Conservation (phyloP, 2,329 filamentous ascomycete genomes). For the Nectriaceae sp. region DNA sequence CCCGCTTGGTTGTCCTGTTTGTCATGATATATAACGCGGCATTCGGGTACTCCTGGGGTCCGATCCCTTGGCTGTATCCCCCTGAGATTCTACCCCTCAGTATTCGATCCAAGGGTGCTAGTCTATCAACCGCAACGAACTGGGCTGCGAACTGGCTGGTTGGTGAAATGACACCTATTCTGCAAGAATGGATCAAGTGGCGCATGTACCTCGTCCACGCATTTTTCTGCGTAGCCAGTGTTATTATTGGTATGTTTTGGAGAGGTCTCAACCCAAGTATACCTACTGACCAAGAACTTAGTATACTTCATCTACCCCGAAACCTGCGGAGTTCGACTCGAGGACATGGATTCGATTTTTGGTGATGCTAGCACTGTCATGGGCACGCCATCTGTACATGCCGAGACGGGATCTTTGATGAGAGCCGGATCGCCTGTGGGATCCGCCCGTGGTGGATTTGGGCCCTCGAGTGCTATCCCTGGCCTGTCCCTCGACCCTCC, state of each 20-base stretch:
- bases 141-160: conserved; percentile 99
- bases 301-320: conserved; percentile 98
- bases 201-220: conserved; percentile 92
- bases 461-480: conserved; percentile 71
- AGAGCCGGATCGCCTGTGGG: conserved; percentile 71
- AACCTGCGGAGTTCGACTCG: conserved; percentile 89
- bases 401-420: conserved; percentile 80
- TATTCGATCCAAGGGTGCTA: conserved; percentile 95
- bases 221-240: conserved; percentile 94
- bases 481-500: conserved; percentile 82
- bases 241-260: conserved; percentile 80
- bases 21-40: conserved; percentile 99
- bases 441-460: conserved; percentile 65
- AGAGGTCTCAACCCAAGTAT: conserved; percentile 14
- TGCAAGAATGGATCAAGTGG: conserved; percentile 93
- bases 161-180: conserved; percentile 88
- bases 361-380: conserved; percentile 87
- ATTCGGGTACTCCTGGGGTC: conserved; percentile 94
- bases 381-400: conserved; percentile 71
- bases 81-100: conserved; percentile 97
- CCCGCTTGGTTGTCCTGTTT: conserved; percentile 83
- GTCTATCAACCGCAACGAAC: conserved; percentile 92
- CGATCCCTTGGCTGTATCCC: conserved; percentile 96
- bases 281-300: conserved; percentile 39
- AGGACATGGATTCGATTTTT: conserved; percentile 95